A percentile compares a stretch with the other conserved stretches of the same genome.
These are phyloP conservation scores for Aspergillus amoenus DNA, from an alignment of 2,329 filamentous ascomycete genomes.

Conservation along the genomic window DNA sequence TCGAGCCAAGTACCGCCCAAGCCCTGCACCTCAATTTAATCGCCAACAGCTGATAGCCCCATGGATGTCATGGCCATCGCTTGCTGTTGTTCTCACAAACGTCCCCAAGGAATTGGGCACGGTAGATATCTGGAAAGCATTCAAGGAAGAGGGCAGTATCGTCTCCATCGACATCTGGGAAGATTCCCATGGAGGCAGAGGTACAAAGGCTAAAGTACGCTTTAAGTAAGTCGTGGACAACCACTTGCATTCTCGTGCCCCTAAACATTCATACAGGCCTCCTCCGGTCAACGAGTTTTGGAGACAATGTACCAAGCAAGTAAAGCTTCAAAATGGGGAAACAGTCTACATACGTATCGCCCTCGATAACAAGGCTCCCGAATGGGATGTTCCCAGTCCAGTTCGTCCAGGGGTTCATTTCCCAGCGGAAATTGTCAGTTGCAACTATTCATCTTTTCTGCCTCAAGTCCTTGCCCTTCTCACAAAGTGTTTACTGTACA, in stretches of 20 bases:
- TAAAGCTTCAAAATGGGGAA: slow-evolving; percentile 28
- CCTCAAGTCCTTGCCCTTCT: neutral
- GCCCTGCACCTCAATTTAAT: slow-evolving; percentile 1
- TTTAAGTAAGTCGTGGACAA: slow-evolving; percentile 46
- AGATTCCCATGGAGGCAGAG: slow-evolving; percentile 37
- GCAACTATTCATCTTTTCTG: neutral
- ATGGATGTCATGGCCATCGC: slow-evolving; percentile 43
- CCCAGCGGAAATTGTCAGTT: slow-evolving; percentile 38
- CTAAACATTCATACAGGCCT: slow-evolving; percentile 38
- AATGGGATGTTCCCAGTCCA: slow-evolving; percentile 33
- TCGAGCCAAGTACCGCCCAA: neutral
- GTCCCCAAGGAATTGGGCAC: slow-evolving; percentile 39
- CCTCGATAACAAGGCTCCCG: slow-evolving; percentile 23
- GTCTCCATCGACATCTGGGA: slow-evolving; percentile 58
- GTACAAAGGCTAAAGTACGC: slow-evolving; percentile 49
- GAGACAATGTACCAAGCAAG: slow-evolving; percentile 30
- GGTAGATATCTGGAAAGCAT: slow-evolving; percentile 50
- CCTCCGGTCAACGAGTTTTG: slow-evolving; percentile 56
- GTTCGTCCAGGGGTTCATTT: slow-evolving; percentile 31
- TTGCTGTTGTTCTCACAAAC: slow-evolving; percentile 35
- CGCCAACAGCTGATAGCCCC: slow-evolving; percentile 16
- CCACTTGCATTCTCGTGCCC: neutral
- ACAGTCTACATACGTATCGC: slow-evolving; percentile 20
- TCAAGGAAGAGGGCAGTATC: slow-evolving; percentile 55
- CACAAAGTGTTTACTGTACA: slow-evolving; percentile 22